Evolutionary conservation across 495 filamentous ascomycete genomes (phyloP).

Genomic region (Aspergillus panamensis): DNA sequence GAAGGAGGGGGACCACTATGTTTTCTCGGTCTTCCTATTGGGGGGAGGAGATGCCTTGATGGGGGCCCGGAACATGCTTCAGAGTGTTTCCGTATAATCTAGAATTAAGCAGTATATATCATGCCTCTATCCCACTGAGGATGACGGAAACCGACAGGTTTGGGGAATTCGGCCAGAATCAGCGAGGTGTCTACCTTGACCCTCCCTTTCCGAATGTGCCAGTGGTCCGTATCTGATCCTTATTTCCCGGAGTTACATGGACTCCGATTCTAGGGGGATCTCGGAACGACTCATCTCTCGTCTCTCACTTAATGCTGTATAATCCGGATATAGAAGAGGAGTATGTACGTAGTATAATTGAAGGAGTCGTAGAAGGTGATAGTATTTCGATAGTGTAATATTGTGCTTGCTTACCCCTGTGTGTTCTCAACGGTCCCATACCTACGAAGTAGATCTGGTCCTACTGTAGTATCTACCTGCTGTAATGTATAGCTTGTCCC

Average conservation of each 20-base stretch:
- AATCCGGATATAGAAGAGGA: too few relatives aligned
- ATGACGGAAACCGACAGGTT: neutral
- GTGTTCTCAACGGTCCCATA: neutral
- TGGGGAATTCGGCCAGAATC: neutral
- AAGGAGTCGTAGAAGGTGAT: too few relatives aligned
- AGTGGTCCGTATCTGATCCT: neutral
- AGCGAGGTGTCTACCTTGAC: neutral
- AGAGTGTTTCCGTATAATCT: neutral
- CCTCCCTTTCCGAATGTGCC: too few relatives aligned
- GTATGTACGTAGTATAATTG: too few relatives aligned
- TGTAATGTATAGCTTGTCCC: neutral
- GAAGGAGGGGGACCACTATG: neutral
- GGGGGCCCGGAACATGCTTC: constrained; percentile 1
- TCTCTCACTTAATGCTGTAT: neutral
- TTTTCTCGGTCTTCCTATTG: neutral
- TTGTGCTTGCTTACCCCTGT: neutral
- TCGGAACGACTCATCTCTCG: neutral
- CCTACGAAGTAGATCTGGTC: constrained; percentile 3
- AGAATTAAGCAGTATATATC: neutral
- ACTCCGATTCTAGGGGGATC: neutral
- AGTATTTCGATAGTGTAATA: neutral
- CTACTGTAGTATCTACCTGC: too few relatives aligned
- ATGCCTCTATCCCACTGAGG: neutral
- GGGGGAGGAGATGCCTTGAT: neutral
- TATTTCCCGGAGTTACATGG: neutral